Conservation (phyloP, 805 yeast genomes). For the Zygosaccharomyces pseudorouxii region DNA sequence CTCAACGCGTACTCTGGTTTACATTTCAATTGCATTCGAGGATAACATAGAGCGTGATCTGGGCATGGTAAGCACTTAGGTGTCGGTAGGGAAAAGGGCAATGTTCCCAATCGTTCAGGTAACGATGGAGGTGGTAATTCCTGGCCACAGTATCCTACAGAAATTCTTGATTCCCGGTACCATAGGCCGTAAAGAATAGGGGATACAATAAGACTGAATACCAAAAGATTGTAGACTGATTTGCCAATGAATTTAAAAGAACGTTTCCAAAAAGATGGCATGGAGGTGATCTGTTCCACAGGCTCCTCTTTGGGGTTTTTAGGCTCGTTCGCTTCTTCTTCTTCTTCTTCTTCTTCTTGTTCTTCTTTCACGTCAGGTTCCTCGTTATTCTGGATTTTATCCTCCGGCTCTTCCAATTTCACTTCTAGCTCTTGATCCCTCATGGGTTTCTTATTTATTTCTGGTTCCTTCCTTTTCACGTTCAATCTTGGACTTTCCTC, state of each 20-base stretch:
- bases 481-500: constrained; percentile 22
- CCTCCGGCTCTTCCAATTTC: constrained; percentile 20
- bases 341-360: neutral
- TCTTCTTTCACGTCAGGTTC: neutral
- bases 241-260: constrained; percentile 1
- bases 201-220: constrained; percentile 38
- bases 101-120: constrained; percentile 5
- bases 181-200: constrained; percentile 45
- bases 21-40: constrained; percentile 58
- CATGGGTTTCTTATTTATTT: constrained; percentile 2
- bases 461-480: constrained; percentile 2
- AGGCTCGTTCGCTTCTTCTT: no score
- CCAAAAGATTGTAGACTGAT: constrained; percentile 24
- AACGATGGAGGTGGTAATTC: constrained; percentile 36
- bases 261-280: neutral
- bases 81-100: constrained; percentile 46
- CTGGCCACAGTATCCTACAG: constrained; percentile 72
- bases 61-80: constrained; percentile 81
- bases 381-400: neutral
- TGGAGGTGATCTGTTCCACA: neutral
- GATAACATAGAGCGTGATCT: constrained; percentile 68
- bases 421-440: constrained; percentile 27
- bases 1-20: constrained; percentile 59
- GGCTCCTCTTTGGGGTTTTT: no score
- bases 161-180: constrained; percentile 59